These are phyloP conservation scores for Phytophthora sp. DNA, from an alignment of 352 stramenopile species.

Conservation along the genomic window DNA sequence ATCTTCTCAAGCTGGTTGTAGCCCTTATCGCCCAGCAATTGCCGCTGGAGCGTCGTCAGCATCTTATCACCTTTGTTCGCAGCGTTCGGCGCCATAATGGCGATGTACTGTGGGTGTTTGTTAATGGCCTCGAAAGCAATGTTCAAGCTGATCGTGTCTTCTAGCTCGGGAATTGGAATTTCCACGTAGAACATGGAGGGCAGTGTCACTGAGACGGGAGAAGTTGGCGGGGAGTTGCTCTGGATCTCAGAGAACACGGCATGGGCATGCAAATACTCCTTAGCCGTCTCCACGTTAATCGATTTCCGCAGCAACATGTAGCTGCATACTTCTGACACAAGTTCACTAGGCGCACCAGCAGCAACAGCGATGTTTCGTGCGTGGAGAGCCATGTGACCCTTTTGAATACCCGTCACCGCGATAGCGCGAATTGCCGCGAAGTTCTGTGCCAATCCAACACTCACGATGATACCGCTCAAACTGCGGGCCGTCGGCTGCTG, in stretches of 20 bases:
- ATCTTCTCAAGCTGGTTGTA: conserved; percentile 90
- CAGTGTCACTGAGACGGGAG: conserved; percentile 44
- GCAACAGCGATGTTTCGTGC: conserved; percentile 87
- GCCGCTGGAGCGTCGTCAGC: conserved; percentile 61
- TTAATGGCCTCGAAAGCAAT: conserved; percentile 84
- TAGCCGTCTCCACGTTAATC: conserved; percentile 86
- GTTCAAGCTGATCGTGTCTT: conserved; percentile 79
- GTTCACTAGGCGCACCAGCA: conserved; percentile 73
- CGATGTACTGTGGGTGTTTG: conserved; percentile 82
- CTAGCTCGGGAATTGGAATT: conserved; percentile 72
- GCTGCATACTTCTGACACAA: conserved; percentile 85
- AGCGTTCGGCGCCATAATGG: conserved; percentile 55
- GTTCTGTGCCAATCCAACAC: conserved; percentile 87
- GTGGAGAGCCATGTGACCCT: conserved; percentile 88
- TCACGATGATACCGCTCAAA: conserved; percentile 77
- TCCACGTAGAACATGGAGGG: conserved; percentile 90
- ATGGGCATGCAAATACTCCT: conserved; percentile 84
- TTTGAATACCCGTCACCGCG: conserved; percentile 87
- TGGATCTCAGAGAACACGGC: conserved; percentile 81
- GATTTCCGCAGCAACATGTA: conserved; percentile 86
- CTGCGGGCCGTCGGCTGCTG: conserved; percentile 65
- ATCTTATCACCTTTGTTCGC: conserved; percentile 28
- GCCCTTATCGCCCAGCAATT: conserved; percentile 84
- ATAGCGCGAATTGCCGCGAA: conserved; percentile 86
- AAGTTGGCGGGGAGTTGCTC: conserved; percentile 48